A percentile compares a stretch with the other conserved stretches of the same genome.
Conservation (phyloP, 495 filamentous ascomycete genomes). For the Aspergillus hancockii region DNA sequence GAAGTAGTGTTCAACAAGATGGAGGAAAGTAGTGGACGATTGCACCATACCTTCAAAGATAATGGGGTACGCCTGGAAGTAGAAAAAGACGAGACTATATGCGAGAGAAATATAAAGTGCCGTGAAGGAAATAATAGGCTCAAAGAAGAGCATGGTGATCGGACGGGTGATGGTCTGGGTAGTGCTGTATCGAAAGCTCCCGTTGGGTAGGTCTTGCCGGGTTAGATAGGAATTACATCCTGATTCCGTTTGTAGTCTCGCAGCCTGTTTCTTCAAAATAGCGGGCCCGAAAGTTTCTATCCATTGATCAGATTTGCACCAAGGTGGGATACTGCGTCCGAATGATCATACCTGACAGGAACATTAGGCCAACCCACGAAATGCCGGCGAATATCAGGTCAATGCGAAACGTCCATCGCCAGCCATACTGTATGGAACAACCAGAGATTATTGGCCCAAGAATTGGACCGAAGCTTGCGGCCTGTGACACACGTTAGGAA, state of each 20-base stretch:
- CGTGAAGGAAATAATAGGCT: constrained; percentile 65
- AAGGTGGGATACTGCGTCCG: constrained; percentile 1
- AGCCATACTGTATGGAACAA: constrained; percentile 55
- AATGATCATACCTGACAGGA: constrained; percentile 46
- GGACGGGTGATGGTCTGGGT: constrained; percentile 51
- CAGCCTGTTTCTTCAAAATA: constrained; percentile 63
- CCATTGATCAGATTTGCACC: not conserved
- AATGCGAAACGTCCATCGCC: constrained; percentile 69
- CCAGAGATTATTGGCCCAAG: constrained; percentile 70
- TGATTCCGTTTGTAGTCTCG: constrained; percentile 61
- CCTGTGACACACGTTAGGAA: constrained; percentile 33
- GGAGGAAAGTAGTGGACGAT: not conserved
- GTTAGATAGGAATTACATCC: constrained; percentile 45
- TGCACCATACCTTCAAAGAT: constrained; percentile 51
- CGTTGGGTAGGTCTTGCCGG: constrained; percentile 40
- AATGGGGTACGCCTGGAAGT: constrained; percentile 66
- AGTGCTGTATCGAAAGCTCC: constrained; percentile 39
- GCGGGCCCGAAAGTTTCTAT: constrained; percentile 70
- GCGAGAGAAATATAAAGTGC: constrained; percentile 69
- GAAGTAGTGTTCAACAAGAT: not conserved
- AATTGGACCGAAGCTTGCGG: constrained; percentile 65
- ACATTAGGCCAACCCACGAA: constrained; percentile 42
- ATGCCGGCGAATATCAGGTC: constrained; percentile 57
- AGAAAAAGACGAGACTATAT: constrained; percentile 75
- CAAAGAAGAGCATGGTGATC: constrained; percentile 47